Conservation (phyloP, 1,284 basidiomycete species). For the Austroboletus novae-zelandiae region DNA sequence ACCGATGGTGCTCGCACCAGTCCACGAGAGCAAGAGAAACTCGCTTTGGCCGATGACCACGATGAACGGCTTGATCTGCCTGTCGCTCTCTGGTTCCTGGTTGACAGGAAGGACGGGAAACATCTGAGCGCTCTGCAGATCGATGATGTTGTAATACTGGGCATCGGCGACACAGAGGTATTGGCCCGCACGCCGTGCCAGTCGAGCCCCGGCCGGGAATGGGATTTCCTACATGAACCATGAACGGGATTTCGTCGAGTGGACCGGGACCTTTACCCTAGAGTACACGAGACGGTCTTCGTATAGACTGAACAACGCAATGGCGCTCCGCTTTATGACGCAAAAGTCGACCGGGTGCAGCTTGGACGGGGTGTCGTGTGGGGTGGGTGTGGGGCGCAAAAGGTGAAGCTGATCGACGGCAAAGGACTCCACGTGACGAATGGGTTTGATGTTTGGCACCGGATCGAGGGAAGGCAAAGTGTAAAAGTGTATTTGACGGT, state of each 20-base stretch:
- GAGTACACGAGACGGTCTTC: slow-evolving; percentile 31
- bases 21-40: slow-evolving; percentile 78
- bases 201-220: slow-evolving; percentile 57
- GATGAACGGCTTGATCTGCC: slow-evolving; percentile 65
- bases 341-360: slow-evolving; percentile 71
- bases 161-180: slow-evolving; percentile 75
- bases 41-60: slow-evolving; percentile 74
- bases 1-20: slow-evolving; percentile 73
- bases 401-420: slow-evolving; percentile 81
- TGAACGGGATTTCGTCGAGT: slow-evolving; percentile 34
- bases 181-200: slow-evolving; percentile 64
- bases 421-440: slow-evolving; percentile 76
- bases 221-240: slow-evolving; percentile 68
- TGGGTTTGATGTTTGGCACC: slow-evolving; percentile 66
- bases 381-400: slow-evolving; percentile 47
- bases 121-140: slow-evolving; percentile 66
- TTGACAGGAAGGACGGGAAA: slow-evolving; percentile 75
- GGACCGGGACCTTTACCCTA: slow-evolving; percentile 22
- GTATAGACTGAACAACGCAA: slow-evolving; percentile 60
- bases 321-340: slow-evolving; percentile 68
- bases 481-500: slow-evolving; percentile 78
- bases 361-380: slow-evolving; percentile 37
- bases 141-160: slow-evolving; percentile 72
- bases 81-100: slow-evolving; percentile 50
- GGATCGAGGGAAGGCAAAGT: slow-evolving; percentile 76